Evolutionary conservation across 1,284 basidiomycete species (phyloP).

Genomic region (Rhodotorula sp.): DNA sequence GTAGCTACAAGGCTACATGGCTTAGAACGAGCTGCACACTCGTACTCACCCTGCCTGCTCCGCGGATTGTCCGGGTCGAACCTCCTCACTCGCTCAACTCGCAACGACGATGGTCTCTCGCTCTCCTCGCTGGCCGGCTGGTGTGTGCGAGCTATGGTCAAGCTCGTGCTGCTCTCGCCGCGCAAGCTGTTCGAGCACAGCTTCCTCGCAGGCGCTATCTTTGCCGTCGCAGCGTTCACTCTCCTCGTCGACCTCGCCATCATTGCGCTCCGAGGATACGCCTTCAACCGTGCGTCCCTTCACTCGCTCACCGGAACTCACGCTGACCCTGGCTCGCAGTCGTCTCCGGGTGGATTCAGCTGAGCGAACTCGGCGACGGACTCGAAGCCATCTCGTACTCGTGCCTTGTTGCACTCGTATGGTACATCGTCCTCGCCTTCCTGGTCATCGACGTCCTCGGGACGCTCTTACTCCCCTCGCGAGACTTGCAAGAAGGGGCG

Average conservation of each 20-base stretch:
- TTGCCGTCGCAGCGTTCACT: conserved; percentile 1
- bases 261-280: conserved; percentile 2
- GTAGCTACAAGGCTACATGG: neutral
- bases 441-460: conserved; percentile 21
- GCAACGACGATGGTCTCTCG: neutral
- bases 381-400: conserved; percentile 11
- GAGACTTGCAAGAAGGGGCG: conserved; percentile 25
- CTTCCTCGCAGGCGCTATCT: conserved; percentile 14
- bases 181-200: conserved; percentile 8
- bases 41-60: neutral
- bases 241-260: conserved; percentile 1
- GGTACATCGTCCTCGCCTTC: conserved; percentile 4
- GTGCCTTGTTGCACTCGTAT: conserved; percentile 6
- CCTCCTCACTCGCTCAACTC: neutral
- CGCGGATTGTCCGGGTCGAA: neutral
- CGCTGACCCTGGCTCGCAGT: neutral
- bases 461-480: conserved; percentile 13
- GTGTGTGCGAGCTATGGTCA: neutral
- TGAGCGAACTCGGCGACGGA: neutral
- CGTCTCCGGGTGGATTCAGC: neutral
- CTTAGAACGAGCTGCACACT: neutral
- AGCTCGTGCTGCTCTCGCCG: conserved; percentile 11
- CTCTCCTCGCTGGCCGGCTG: neutral
- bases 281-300: neutral
- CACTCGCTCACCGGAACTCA: neutral